These are phyloP conservation scores for Serendipita sp. DNA, from an alignment of 768 basidiomycete species.

Conservation along the genomic window DNA sequence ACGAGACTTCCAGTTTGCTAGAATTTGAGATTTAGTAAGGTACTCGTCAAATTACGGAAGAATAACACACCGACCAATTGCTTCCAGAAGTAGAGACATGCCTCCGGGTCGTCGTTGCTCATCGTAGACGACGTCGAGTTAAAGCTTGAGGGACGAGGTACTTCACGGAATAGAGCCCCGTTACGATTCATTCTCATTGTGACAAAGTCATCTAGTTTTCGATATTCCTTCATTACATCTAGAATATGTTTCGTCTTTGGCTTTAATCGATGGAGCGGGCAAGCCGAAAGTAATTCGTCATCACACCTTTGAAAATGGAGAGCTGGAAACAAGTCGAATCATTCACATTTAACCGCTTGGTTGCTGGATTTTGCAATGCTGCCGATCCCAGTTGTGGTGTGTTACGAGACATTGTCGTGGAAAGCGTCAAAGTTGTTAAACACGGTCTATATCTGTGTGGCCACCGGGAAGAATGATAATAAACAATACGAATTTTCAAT, in stretches of 20 bases:
- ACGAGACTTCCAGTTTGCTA: conserved; percentile 50
- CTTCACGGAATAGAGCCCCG: conserved; percentile 56
- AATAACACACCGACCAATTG: conserved; percentile 52
- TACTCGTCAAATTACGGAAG: background rate
- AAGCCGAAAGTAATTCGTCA: background rate
- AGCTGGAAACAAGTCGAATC: conserved; percentile 57
- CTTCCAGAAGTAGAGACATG: conserved; percentile 61
- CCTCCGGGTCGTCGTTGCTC: conserved; percentile 47
- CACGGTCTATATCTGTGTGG: background rate
- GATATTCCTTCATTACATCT: conserved; percentile 74
- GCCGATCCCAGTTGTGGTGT: background rate
- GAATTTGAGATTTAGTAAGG: background rate
- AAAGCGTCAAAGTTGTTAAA: background rate
- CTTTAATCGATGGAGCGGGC: too few species aligned
- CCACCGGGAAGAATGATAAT: too few species aligned
- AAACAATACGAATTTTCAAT: too few species aligned
- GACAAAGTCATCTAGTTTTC: conserved; percentile 63
- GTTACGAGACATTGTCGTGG: background rate
- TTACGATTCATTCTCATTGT: conserved; percentile 69
- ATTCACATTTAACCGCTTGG: conserved; percentile 30
- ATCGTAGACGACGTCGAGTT: conserved; percentile 24
- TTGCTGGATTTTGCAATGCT: conserved; percentile 3
- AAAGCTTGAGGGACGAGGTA: conserved; percentile 27
- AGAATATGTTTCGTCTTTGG: background rate
- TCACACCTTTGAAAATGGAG: conserved; percentile 57